Evolutionary conservation across 495 filamentous ascomycete species (phyloP).

Genomic region (Penicillium samsonianum): DNA sequence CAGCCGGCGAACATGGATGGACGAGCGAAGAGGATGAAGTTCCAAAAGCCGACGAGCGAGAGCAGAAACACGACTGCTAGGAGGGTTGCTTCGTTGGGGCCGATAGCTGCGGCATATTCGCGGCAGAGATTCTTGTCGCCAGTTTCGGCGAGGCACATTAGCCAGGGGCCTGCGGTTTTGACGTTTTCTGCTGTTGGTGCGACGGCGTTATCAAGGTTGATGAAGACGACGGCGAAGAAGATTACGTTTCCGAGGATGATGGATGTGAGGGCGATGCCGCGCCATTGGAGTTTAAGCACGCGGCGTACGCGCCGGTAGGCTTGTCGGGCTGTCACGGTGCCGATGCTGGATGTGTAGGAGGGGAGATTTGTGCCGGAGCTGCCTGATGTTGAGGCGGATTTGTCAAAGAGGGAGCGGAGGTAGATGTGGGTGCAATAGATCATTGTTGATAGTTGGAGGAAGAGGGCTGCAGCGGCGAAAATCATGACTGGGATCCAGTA

Average conservation of each 20-base stretch:
- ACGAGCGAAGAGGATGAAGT: slow-evolving; percentile 76
- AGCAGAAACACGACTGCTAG: slow-evolving; percentile 80
- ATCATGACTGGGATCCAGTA: slow-evolving; percentile 90
- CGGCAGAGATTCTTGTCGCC: slow-evolving; percentile 70
- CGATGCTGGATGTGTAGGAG: slow-evolving; percentile 76
- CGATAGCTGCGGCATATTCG: slow-evolving; percentile 45
- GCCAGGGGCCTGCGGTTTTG: slow-evolving; percentile 61
- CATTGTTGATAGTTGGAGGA: slow-evolving; percentile 84
- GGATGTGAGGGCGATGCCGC: slow-evolving; percentile 81
- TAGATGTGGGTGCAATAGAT: slow-evolving; percentile 95
- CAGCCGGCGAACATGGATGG: slow-evolving; percentile 82
- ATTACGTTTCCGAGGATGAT: slow-evolving; percentile 88
- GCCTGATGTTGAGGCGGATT: slow-evolving; percentile 57
- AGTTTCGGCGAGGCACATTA: slow-evolving; percentile 65
- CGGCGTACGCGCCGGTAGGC: slow-evolving; percentile 82
- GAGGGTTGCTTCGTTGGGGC: slow-evolving; percentile 72
- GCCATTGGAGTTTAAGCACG: slow-evolving; percentile 92
- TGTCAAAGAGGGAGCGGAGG: slow-evolving; percentile 75
- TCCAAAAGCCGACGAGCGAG: slow-evolving; percentile 83
- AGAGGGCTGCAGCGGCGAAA: slow-evolving; percentile 72
- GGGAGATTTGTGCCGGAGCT: slow-evolving; percentile 63
- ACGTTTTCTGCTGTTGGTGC: slow-evolving; percentile 55
- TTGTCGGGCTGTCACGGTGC: slow-evolving; percentile 81
- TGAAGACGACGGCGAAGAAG: slow-evolving; percentile 87
- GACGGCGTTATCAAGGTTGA: slow-evolving; percentile 75